Base-by-base conservation (phyloP, 2,329 filamentous ascomycete genomes). In the Colletotrichum sp. region DNA sequence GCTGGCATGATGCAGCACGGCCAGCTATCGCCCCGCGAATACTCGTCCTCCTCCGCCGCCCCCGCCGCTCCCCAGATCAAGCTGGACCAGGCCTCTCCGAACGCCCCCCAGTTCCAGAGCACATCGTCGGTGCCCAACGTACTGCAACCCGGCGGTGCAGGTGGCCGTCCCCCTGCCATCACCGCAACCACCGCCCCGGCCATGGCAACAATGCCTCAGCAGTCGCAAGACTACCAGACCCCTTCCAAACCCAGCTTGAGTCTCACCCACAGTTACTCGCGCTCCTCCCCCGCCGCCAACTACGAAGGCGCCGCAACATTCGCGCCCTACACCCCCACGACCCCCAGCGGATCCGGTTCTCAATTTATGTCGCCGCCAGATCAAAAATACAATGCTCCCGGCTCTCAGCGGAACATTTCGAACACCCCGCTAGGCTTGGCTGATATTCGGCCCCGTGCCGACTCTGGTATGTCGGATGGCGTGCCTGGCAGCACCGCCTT, bases 401-500 rank as follows among this genome's bases (percentile, higher is more conserved):
- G 87, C 65, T 92, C 85, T 83, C 93, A 86, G 89, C 91, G 91
- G 78, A 90, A 88, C 76, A 86, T 93, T 69, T 94, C 95, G 79
- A 96, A 97, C 83, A 98, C 96, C 11, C 96, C 96, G 4, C 90
- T 98, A 36, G 97, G 96, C 19, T 91, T 98, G 59, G 95, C 96
- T 76, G 96, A 98, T 84, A 98, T 98, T 83, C 91, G 96, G 74
- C 95, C 96, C 13, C 92, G 95, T 73, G 94, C 94, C 78, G 95
- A 98, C 82, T 96, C 94, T 67, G 93, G 91, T 82, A 90, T 97
- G 81, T 93, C 93, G 22, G 95, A 98, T 79, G 91, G 92, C 66
- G 87, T 91, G 16, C 89, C 92, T 57, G 93, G 93, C 85, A 84
- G 88, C 84, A 79, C 89, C 57, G 87, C 91, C 68, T 94, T 94